A percentile compares a stretch with the other conserved stretches of the same genome.
These are phyloP conservation scores for Skeletonema grethae DNA, from an alignment of 108 stramenopile genomes.

Conservation along the genomic window DNA sequence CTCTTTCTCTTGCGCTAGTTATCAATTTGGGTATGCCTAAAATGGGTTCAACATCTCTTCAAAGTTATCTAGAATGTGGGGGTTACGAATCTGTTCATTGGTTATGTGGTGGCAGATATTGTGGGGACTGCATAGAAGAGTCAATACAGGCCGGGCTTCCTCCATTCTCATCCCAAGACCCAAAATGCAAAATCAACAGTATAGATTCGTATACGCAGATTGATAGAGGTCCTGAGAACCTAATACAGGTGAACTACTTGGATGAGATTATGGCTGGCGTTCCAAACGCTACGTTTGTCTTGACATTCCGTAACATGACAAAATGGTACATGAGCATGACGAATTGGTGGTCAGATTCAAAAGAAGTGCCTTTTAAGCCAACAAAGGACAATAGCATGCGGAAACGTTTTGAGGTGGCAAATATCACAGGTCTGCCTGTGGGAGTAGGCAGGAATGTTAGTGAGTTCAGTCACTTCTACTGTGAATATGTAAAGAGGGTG, in stretches of 20 bases:
- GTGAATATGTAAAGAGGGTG: neutral
- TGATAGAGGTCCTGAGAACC: conserved; percentile 1
- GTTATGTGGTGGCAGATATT: neutral
- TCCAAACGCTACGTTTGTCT: neutral
- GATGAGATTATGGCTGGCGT: neutral
- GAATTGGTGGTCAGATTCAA: neutral
- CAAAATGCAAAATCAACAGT: neutral
- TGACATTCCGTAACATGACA: neutral
- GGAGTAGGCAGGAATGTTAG: neutral
- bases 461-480: neutral
- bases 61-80: conserved; percentile 12
- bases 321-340: neutral
- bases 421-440: neutral
- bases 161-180: neutral
- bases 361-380: neutral
- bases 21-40: conserved; percentile 27
- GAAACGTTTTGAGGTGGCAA: neutral
- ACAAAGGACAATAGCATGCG: neutral
- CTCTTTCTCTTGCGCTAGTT: conserved; percentile 3
- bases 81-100: neutral
- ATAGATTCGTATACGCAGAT: neutral
- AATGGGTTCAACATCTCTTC: conserved; percentile 18
- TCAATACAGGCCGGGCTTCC: neutral
- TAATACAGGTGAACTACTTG: neutral
- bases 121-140: conserved; percentile 10